Conservation (phyloP, 805 yeast genomes). For the Starmerella geochares region DNA sequence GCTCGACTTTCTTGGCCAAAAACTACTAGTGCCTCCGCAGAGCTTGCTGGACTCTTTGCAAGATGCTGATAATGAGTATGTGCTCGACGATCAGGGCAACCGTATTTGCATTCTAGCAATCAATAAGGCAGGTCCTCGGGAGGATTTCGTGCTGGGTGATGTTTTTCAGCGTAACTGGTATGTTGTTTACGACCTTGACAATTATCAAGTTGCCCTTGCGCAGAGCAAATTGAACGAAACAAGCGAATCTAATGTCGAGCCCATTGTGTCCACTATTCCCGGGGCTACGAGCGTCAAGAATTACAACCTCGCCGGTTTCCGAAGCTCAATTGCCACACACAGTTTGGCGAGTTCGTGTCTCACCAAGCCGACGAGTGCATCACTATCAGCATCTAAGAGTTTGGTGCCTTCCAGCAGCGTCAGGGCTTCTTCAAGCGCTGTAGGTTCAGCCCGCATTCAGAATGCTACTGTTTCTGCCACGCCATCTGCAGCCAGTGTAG, state of each 20-base stretch:
- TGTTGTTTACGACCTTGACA: slow-evolving; percentile 56
- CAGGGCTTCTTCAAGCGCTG: not conserved
- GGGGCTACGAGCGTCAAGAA: slow-evolving; percentile 16
- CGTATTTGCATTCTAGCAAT: slow-evolving; percentile 22
- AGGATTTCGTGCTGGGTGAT: slow-evolving; percentile 48
- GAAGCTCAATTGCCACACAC: not conserved
- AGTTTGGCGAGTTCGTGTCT: not conserved
- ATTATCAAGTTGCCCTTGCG: slow-evolving; percentile 47
- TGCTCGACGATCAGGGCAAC: slow-evolving; percentile 12
- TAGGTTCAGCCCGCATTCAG: not conserved
- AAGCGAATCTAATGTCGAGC: slow-evolving; percentile 23
- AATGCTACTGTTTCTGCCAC: not conserved
- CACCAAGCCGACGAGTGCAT: not conserved
- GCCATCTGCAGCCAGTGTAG: not conserved
- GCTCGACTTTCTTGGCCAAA: slow-evolving; percentile 44
- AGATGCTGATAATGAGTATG: slow-evolving; percentile 14
- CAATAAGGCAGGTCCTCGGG: slow-evolving; percentile 26
- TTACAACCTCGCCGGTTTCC: not conserved
- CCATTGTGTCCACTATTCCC: slow-evolving; percentile 17
- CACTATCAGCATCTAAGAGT: not conserved
- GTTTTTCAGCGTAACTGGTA: slow-evolving; percentile 55
- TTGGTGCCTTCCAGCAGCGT: not conserved
- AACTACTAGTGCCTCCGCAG: slow-evolving; percentile 38
- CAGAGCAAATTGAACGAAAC: slow-evolving; percentile 33
- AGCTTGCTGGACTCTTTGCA: slow-evolving; percentile 11